phyloP scores from a whole-genome alignment of 179 eudicot species.

The Drosera spatulata region DNA sequence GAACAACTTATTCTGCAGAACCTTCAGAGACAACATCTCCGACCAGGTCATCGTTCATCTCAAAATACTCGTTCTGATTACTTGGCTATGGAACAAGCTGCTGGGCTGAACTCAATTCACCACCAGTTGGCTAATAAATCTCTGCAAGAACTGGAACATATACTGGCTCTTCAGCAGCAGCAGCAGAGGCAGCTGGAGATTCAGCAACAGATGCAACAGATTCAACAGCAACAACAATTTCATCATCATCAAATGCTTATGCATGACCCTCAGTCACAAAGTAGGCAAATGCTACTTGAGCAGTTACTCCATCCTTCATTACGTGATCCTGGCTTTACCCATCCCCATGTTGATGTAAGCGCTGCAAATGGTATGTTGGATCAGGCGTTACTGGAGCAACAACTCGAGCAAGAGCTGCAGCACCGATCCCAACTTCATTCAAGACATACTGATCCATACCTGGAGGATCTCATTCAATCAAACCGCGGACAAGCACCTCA shows the following conservation, averaged over 20 bases:
- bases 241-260: constrained; percentile 40
- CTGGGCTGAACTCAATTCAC: constrained; percentile 32
- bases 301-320: constrained; percentile 48
- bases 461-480: constrained; percentile 69
- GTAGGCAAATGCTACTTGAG: constrained; percentile 60
- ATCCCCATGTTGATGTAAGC: constrained; percentile 49
- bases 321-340: constrained; percentile 49
- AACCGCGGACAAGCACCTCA: constrained; percentile 50
- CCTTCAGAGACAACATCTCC: constrained; percentile 48
- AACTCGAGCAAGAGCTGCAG: constrained; percentile 59
- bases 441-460: constrained; percentile 53
- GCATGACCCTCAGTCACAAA: constrained; percentile 60
- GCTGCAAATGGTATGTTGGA: constrained; percentile 36
- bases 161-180: constrained; percentile 48
- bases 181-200: constrained; percentile 32
- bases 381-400: constrained; percentile 60
- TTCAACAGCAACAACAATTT: constrained; percentile 26
- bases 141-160: constrained; percentile 59
- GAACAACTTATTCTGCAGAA: constrained; percentile 53
- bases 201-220: constrained; percentile 48
- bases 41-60: constrained; percentile 35
- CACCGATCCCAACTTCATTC: constrained; percentile 45
- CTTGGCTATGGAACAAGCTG: constrained; percentile 32
- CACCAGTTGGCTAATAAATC: constrained; percentile 49
- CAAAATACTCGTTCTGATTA: constrained; percentile 48